A percentile compares a stretch with the other conserved stretches of the same genome.
These are phyloP conservation scores for Solanum medicagineum DNA, from an alignment of 257 asterid species.

Conservation along the genomic window DNA sequence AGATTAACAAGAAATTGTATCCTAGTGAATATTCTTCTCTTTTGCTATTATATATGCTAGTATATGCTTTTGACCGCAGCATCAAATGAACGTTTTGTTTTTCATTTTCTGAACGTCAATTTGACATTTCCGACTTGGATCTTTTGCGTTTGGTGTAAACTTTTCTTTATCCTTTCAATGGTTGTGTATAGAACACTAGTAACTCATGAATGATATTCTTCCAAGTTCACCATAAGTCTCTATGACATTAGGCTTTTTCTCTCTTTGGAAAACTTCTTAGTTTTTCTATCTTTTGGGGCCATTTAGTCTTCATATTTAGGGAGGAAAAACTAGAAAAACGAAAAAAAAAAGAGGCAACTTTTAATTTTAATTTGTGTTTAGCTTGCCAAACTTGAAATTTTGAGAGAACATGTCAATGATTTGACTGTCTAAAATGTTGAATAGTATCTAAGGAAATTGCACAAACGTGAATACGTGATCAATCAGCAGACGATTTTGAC, in stretches of 20 bases:
- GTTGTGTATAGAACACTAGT: background rate
- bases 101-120: background rate
- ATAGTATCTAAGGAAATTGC: background rate
- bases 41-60: background rate
- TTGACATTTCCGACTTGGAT: background rate
- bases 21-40: background rate
- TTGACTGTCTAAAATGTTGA: background rate
- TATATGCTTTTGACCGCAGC: background rate
- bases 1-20: background rate
- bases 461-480: background rate
- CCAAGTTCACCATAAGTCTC: background rate
- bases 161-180: background rate
- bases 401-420: background rate
- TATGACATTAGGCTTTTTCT: background rate
- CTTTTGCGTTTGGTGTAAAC: background rate
- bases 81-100: background rate
- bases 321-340: background rate
- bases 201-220: background rate
- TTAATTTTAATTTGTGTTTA: background rate
- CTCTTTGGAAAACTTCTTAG: background rate
- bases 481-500: background rate
- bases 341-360: background rate
- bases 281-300: background rate
- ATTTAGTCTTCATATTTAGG: background rate
- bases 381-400: background rate